Conservation (phyloP, 2,329 filamentous ascomycete species). For the Colletotrichum lindemuthianum region DNA sequence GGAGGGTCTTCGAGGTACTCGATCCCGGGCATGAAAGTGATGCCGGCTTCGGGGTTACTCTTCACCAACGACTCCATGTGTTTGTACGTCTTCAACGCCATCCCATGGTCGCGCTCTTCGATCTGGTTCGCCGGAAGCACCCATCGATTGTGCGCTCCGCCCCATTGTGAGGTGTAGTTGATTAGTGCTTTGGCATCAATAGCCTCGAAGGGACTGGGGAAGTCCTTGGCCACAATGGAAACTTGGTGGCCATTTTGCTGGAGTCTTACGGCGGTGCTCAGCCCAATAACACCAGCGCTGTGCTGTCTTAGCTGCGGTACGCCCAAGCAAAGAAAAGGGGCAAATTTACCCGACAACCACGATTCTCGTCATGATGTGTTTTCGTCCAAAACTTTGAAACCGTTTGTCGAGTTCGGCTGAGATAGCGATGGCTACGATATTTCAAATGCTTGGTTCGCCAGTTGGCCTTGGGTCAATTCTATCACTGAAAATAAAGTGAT, state of each 20-base stretch:
- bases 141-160: slow-evolving; percentile 65
- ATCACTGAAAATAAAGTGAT: background rate
- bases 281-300: slow-evolving; percentile 64
- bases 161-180: slow-evolving; percentile 68
- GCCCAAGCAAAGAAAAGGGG: background rate
- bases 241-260: slow-evolving; percentile 52
- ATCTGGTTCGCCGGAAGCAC: slow-evolving; percentile 44
- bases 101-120: slow-evolving; percentile 53
- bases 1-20: slow-evolving; percentile 62
- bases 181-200: slow-evolving; percentile 52
- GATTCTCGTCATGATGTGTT: slow-evolving; percentile 18
- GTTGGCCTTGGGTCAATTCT: background rate
- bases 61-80: slow-evolving; percentile 50
- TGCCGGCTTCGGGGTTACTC: slow-evolving; percentile 51
- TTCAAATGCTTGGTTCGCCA: background rate
- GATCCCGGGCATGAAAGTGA: slow-evolving; percentile 59
- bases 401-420: too few species aligned
- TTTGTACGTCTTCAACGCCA: slow-evolving; percentile 54
- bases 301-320: slow-evolving; percentile 1
- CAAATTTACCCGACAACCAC: slow-evolving; percentile 32
- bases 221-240: slow-evolving; percentile 57
- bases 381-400: too few species aligned
- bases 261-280: slow-evolving; percentile 58
- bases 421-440: background rate
- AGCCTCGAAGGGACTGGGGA: slow-evolving; percentile 58